Percentiles rank a stretch among this genome's conserved stretches.
These are phyloP conservation scores for Ilex paraguariensis DNA, from an alignment of 305 asterid genomes.

Conservation along the genomic window DNA sequence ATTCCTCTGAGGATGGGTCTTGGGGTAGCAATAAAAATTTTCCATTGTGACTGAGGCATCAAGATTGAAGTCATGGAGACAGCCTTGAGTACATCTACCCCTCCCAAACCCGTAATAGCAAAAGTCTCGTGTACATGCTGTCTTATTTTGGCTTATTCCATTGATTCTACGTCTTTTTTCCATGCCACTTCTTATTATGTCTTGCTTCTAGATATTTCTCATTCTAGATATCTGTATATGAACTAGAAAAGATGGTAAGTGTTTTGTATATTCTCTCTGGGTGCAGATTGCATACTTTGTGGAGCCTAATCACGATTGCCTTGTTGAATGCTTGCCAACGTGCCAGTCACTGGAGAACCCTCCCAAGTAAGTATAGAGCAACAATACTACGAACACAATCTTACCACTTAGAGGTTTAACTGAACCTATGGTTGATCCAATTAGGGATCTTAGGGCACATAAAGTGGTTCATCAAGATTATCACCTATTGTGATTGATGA, in stretches of 20 bases:
- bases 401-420: not conserved
- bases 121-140: no score
- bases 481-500: no score
- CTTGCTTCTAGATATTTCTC: not conserved
- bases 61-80: no score
- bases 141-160: no score
- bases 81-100: no score
- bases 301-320: constrained; percentile 63
- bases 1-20: no score
- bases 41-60: no score
- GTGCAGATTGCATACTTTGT: constrained; percentile 71
- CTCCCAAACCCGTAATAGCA: not conserved
- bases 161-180: no score
- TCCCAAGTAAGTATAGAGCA: constrained; percentile 49
- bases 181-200: not conserved
- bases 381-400: no score
- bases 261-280: not conserved
- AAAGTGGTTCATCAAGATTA: no score
- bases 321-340: constrained; percentile 73
- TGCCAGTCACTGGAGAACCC: constrained; percentile 77
- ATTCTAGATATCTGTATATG: not conserved
- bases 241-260: not conserved
- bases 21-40: no score
- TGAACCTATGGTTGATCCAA: not conserved
- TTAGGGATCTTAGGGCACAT: not conserved